phyloP scores from a whole-genome alignment of 495 filamentous ascomycete species.

The Letharia lupina region DNA sequence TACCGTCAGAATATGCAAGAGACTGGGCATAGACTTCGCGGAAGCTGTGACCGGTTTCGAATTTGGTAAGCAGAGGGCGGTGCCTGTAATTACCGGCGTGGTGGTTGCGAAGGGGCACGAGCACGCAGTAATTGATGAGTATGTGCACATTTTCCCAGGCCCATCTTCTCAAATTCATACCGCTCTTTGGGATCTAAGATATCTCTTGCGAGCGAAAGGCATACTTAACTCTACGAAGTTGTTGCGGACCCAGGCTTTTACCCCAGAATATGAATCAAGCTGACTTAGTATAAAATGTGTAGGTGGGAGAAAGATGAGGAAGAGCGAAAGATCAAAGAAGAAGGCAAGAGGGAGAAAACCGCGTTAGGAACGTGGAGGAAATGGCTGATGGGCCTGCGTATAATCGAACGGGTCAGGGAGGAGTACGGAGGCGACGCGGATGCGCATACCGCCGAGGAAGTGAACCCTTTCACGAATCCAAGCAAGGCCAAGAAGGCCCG shows the following conservation, averaged over 20 bases:
- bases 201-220: background rate
- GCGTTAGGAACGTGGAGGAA: conserved; percentile 76
- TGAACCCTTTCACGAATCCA: conserved; percentile 39
- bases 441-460: conserved; percentile 30
- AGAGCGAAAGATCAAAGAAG: conserved; percentile 68
- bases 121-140: conserved; percentile 58
- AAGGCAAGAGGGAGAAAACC: conserved; percentile 68
- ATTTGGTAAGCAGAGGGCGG: conserved; percentile 85
- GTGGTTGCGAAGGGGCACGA: conserved; percentile 77
- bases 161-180: background rate
- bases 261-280: background rate
- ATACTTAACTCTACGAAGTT: background rate
- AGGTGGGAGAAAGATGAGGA: conserved; percentile 72
- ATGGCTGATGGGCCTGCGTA: conserved; percentile 74
- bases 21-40: conserved; percentile 78
- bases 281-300: background rate
- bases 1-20: conserved; percentile 68
- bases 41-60: conserved; percentile 97
- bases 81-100: conserved; percentile 84
- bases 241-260: background rate
- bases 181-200: background rate
- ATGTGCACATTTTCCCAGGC: background rate
- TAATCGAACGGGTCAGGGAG: conserved; percentile 65
- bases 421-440: conserved; percentile 59
- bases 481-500: conserved; percentile 21